phyloP scores from a whole-genome alignment of 768 basidiomycete species.

The Exidia glandulosa region DNA sequence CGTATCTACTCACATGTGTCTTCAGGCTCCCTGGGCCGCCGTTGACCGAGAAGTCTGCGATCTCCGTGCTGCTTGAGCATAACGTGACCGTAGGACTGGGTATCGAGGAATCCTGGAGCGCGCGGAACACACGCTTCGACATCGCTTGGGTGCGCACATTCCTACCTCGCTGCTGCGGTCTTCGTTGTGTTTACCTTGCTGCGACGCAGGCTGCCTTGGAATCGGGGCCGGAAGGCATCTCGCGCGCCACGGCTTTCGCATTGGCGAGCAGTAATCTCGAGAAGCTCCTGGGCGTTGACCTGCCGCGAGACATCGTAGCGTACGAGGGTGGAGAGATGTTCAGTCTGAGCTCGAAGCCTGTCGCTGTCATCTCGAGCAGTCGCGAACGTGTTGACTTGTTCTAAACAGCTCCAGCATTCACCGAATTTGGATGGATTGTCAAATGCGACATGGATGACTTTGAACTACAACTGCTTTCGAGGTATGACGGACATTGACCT shows the following conservation, averaged over 20 bases:
- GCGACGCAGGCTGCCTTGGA: slow-evolving; percentile 29
- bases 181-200: slow-evolving; percentile 14
- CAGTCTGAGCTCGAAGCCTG: slow-evolving; percentile 35
- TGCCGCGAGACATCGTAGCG: slow-evolving; percentile 42
- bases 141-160: slow-evolving; percentile 3
- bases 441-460: not conserved
- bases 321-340: slow-evolving; percentile 42
- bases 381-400: slow-evolving; percentile 40
- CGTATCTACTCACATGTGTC: not conserved
- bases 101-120: slow-evolving; percentile 53
- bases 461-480: no score
- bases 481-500: no score
- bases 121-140: slow-evolving; percentile 58
- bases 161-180: slow-evolving; percentile 64
- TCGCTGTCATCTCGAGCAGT: slow-evolving; percentile 41
- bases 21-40: slow-evolving; percentile 64
- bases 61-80: slow-evolving; percentile 50
- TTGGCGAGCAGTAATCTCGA: slow-evolving; percentile 46
- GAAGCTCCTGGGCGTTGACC: slow-evolving; percentile 32
- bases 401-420: slow-evolving; percentile 10
- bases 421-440: not conserved
- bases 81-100: slow-evolving; percentile 68
- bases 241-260: slow-evolving; percentile 37
- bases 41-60: slow-evolving; percentile 45
- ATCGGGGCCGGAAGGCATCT: slow-evolving; percentile 23